phyloP scores from a whole-genome alignment of 2,329 filamentous ascomycete genomes.

The Trichoderma harzianum region DNA sequence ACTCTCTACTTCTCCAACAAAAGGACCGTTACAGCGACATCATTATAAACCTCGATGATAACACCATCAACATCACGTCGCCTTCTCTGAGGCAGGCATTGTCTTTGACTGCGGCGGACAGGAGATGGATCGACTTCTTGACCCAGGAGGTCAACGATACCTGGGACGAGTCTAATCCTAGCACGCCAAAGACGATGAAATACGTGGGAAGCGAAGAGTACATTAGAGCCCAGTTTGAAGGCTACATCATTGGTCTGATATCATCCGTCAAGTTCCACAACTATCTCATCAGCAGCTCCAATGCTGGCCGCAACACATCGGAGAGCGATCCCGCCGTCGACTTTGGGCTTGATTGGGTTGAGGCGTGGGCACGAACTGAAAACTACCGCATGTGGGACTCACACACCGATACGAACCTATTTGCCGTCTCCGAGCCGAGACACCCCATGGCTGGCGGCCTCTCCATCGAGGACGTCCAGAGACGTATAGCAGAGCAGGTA shows the following conservation, averaged over 20 bases:
- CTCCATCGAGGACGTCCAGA: slow-evolving; percentile 90
- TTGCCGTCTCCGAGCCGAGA: slow-evolving; percentile 88
- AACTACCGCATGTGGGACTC: slow-evolving; percentile 88
- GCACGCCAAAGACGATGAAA: slow-evolving; percentile 86
- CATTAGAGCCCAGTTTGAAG: slow-evolving; percentile 94
- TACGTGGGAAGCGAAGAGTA: slow-evolving; percentile 97
- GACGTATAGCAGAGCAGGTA: slow-evolving; percentile 85
- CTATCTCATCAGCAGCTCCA: slow-evolving; percentile 59
- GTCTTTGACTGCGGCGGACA: slow-evolving; percentile 76
- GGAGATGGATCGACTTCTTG: slow-evolving; percentile 94
- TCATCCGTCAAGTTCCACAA: slow-evolving; percentile 87
- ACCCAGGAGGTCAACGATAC: slow-evolving; percentile 92
- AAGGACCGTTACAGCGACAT: slow-evolving; percentile 96
- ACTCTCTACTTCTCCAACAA: slow-evolving; percentile 88
- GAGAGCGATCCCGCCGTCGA: slow-evolving; percentile 84
- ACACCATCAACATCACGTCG: slow-evolving; percentile 79
- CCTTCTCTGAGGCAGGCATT: slow-evolving; percentile 73
- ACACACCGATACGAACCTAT: slow-evolving; percentile 79
- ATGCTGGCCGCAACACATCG: slow-evolving; percentile 61
- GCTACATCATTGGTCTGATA: slow-evolving; percentile 86
- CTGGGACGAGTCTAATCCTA: slow-evolving; percentile 90
- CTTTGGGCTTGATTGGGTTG: slow-evolving; percentile 79
- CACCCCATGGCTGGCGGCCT: slow-evolving; percentile 92
- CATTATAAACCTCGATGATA: slow-evolving; percentile 91
- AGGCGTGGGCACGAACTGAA: slow-evolving; percentile 82